Evolutionary conservation across 257 asterid genomes (phyloP).

Genomic region (Oldenlandia corymbosa): DNA sequence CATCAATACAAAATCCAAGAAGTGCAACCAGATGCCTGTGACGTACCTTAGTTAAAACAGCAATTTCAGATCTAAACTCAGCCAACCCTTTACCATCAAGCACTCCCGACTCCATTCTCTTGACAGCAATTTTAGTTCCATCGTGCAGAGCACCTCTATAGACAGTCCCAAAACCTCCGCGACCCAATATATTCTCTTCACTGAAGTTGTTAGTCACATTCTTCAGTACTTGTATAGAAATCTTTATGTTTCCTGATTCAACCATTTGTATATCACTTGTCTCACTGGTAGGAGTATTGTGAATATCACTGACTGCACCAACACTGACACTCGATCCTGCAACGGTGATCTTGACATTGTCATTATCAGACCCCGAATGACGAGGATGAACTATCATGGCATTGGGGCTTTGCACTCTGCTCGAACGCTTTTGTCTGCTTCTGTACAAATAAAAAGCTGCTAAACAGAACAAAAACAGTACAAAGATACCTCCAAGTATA

Average conservation of each 20-base stretch:
- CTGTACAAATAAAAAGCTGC: constrained; percentile 64
- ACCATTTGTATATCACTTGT: constrained; percentile 70
- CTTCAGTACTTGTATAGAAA: constrained; percentile 81
- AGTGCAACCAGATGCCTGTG: constrained; percentile 91
- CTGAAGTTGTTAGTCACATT: constrained; percentile 73
- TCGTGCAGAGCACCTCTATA: constrained; percentile 86
- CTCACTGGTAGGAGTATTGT: constrained; percentile 45
- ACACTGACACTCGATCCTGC: constrained; percentile 78
- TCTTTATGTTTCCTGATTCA: constrained; percentile 85
- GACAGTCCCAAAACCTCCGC: constrained; percentile 90
- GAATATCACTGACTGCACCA: constrained; percentile 52
- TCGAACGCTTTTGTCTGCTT: constrained; percentile 55
- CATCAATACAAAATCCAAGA: constrained; percentile 88
- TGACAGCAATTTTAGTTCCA: constrained; percentile 90
- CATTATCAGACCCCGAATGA: constrained; percentile 74
- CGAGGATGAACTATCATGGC: constrained; percentile 76
- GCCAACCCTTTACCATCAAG: constrained; percentile 68
- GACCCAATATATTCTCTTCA: constrained; percentile 63
- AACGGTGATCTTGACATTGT: constrained; percentile 76
- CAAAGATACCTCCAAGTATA: constrained; percentile 46
- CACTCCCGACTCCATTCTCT: constrained; percentile 84
- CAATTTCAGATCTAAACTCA: constrained; percentile 86
- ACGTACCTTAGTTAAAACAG: constrained; percentile 83
- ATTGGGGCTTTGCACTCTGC: constrained; percentile 80
- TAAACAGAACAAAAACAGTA: constrained; percentile 50